phyloP scores from a whole-genome alignment of 1,139 yeast species.

The Pichia sp. region DNA sequence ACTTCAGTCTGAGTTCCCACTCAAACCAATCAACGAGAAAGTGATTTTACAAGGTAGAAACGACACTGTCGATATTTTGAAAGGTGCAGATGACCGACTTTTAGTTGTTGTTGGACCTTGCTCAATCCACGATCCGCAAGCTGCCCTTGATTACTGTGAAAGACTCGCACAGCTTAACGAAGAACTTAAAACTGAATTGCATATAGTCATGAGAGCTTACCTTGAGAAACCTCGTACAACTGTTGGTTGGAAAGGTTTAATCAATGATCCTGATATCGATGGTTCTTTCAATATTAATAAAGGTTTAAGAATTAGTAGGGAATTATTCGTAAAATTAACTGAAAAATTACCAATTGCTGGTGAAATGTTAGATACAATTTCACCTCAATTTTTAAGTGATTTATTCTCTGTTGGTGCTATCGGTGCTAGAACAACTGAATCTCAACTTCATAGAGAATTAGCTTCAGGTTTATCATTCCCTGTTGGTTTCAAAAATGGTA shows the following conservation, averaged over 20 bases:
- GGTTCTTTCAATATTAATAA: conserved; percentile 91
- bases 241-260: conserved; percentile 98
- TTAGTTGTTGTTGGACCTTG: conserved; percentile 92
- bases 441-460: conserved; percentile 93
- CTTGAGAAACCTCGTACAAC: conserved; percentile 97
- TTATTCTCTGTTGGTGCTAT: conserved; percentile 92
- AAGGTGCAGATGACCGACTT: conserved; percentile 74
- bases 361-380: conserved; percentile 95
- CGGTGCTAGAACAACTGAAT: conserved; percentile 98
- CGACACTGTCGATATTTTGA: conserved; percentile 59
- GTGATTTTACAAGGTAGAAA: conserved; percentile 72
- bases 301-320: conserved; percentile 84
- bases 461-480: conserved; percentile 98
- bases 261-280: conserved; percentile 95
- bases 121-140: conserved; percentile 88
- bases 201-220: conserved; percentile 94
- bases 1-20: conserved; percentile 82
- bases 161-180: conserved; percentile 54
- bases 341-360: conserved; percentile 85
- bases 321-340: conserved; percentile 78
- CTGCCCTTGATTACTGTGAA: conserved; percentile 83
- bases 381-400: conserved; percentile 93
- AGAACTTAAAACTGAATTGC: conserved; percentile 64
- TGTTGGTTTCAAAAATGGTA: conserved; percentile 96
- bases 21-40: conserved; percentile 50